Evolutionary conservation across 768 basidiomycete species (phyloP).

Genomic region (Russula olivacea): DNA sequence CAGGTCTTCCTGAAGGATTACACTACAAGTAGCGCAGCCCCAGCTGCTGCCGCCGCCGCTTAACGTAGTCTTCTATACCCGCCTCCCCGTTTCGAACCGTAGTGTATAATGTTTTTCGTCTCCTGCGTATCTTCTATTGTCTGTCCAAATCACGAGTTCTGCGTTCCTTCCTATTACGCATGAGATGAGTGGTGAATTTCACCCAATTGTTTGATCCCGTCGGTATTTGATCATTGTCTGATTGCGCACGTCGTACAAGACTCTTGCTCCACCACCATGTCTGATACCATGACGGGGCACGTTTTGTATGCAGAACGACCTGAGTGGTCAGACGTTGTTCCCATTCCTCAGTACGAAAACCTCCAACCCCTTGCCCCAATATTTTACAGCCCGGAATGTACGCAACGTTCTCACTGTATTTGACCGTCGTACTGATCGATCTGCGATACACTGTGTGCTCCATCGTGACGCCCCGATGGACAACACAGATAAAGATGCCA

Average conservation of each 20-base stretch:
- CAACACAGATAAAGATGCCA: slow-evolving; percentile 79
- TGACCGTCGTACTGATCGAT: slow-evolving; percentile 24
- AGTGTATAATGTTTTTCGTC: slow-evolving; percentile 23
- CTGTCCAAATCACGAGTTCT: not conserved
- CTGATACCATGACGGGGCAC: slow-evolving; percentile 9
- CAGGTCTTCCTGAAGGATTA: slow-evolving; percentile 48
- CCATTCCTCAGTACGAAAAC: slow-evolving; percentile 76
- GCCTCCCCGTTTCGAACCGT: not conserved
- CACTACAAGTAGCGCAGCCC: slow-evolving; percentile 50
- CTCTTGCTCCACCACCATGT: slow-evolving; percentile 5
- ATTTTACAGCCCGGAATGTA: slow-evolving; percentile 85
- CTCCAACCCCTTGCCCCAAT: slow-evolving; percentile 82
- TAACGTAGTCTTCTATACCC: slow-evolving; percentile 19
- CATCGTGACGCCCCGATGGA: slow-evolving; percentile 3
- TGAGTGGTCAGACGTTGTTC: slow-evolving; percentile 77
- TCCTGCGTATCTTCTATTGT: slow-evolving; percentile 13
- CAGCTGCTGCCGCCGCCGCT: slow-evolving; percentile 31
- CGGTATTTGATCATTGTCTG: not conserved
- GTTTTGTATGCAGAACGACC: slow-evolving; percentile 53
- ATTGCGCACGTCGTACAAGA: too few relatives aligned
- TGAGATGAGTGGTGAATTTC: not conserved
- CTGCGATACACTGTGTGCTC: slow-evolving; percentile 10
- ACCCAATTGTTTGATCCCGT: slow-evolving; percentile 4
- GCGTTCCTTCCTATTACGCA: not conserved
- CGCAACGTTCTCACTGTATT: slow-evolving; percentile 31